phyloP scores from a whole-genome alignment of 2,329 filamentous ascomycete species.

The Fusarium marasasianum region DNA sequence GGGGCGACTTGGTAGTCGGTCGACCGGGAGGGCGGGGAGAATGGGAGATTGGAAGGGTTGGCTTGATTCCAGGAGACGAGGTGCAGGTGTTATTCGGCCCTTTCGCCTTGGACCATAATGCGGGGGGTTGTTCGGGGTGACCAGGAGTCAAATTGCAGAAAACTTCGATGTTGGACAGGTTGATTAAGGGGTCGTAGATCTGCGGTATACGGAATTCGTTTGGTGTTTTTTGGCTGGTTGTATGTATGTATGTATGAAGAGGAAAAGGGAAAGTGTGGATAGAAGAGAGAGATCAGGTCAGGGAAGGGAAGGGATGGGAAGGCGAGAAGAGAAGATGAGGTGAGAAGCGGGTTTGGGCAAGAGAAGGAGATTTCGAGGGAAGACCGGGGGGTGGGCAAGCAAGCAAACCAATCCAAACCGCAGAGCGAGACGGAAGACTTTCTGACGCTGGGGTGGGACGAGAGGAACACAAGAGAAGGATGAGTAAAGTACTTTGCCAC shows the following conservation, averaged over 20 bases:
- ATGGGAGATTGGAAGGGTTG: conserved; percentile 31
- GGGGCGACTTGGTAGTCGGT: conserved; percentile 34
- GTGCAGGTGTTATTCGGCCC: conserved; percentile 51
- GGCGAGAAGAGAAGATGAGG: conserved; percentile 30
- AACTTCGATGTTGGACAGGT: conserved; percentile 2
- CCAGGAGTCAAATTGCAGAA: conserved; percentile 15
- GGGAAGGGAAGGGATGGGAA: conserved; percentile 22
- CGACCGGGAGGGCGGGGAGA: conserved; percentile 28
- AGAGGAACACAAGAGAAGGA: background rate
- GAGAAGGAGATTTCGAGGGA: conserved; percentile 39
- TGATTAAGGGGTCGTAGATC: background rate
- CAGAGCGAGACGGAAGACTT: conserved; percentile 7
- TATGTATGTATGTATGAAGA: background rate
- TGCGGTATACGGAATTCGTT: background rate
- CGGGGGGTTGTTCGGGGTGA: conserved; percentile 40
- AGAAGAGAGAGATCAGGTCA: conserved; percentile 18
- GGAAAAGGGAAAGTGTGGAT: conserved; percentile 26
- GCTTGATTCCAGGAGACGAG: conserved; percentile 35
- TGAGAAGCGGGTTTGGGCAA: conserved; percentile 31
- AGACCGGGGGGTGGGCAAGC: conserved; percentile 23
- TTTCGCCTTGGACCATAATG: conserved; percentile 48
- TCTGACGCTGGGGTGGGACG: conserved; percentile 19
- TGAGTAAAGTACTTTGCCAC: conserved; percentile 1
- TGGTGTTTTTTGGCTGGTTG: conserved; percentile 3
- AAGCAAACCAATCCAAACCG: background rate